phyloP scores from a whole-genome alignment of 345 rosid species.

The Lumnitzera racemosa region DNA sequence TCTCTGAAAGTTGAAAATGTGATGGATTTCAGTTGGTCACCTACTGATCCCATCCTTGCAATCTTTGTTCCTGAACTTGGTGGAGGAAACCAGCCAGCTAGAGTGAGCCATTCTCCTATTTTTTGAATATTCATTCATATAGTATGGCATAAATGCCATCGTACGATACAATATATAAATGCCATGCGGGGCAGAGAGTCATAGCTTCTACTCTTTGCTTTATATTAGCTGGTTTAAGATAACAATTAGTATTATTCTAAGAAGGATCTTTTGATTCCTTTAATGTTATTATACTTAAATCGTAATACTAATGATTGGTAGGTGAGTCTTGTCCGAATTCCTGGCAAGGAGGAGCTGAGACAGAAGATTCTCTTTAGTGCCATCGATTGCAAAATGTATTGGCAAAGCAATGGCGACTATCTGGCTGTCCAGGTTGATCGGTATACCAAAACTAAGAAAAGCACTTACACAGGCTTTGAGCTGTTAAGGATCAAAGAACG shows the following conservation, averaged over 20 bases:
- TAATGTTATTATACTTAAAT: neutral
- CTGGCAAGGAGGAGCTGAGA: conserved; percentile 80
- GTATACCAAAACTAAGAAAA: conserved; percentile 89
- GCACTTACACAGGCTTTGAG: conserved; percentile 95
- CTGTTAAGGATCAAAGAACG: conserved; percentile 92
- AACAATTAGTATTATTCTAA: no score
- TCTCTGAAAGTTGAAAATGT: conserved; percentile 88
- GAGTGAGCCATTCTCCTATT: conserved; percentile 32
- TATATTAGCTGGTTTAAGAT: no score
- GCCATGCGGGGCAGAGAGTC: no score
- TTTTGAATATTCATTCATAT: no score
- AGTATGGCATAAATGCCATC: no score
- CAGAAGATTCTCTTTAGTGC: conserved; percentile 95
- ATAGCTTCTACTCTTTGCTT: no score
- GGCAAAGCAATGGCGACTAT: conserved; percentile 97
- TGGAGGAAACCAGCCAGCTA: conserved; percentile 97
- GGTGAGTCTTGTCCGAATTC: conserved; percentile 92
- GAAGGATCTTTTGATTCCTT: neutral
- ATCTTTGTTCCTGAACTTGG: conserved; percentile 96
- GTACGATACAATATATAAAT: no score
- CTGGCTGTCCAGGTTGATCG: conserved; percentile 95
- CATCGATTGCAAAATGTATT: conserved; percentile 96
- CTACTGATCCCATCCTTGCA: conserved; percentile 79
- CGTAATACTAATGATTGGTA: conserved; percentile 7
- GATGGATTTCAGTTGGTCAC: conserved; percentile 87